Base-by-base conservation (phyloP, 495 filamentous ascomycete species). In the Recurvomyces mirabilis region DNA sequence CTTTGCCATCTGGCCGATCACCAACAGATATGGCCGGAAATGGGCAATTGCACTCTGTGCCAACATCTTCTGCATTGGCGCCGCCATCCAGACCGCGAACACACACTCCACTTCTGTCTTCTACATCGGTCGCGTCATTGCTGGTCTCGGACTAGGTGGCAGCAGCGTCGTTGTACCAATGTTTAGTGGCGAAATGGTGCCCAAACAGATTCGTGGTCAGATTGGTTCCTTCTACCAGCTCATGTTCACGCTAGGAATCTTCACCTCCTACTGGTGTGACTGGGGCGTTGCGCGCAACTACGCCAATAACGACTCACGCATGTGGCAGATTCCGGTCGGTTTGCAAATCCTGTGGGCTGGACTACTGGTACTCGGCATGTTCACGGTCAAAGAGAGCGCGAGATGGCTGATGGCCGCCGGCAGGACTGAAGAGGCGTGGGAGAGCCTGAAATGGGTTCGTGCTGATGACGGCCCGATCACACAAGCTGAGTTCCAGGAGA, bases 391-490 rank as follows among this genome's bases (percentile, higher is more conserved):
- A 10, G 55, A 58, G 26, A 42, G 34, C 21, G 25, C 44, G 1
- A 41, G 55, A 13, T 58, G 55, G 55, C 52, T 55, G 7, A 44
- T 42, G 5, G 38, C 38, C 3, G 29, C 38, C 14, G 49, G 49
- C 22, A 38, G 49, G n/a, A 37, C 49, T 31, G 45, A 52, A 13
- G 52, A 58, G 38, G 55, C 54, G 7, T 54, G 50, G 51, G 46
- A 54, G 18, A 45, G 40, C 31, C 35, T 57, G n/a, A 47, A 40
- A 17, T 54, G 51, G 51, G 46, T 57, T 15, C 54, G 54, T 33
- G 57, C 58, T 22, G 20, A 60, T 1, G 64, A 67, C 38, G 63
- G 58, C 18, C 63, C 64, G 20, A 72, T 63, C 39, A 61, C 69
- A 4, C 57, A 70, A 28, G 20, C 13, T 2, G 60, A 51, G 55